These are phyloP conservation scores for Euphorbia peplus DNA, from an alignment of 345 rosid species.

Conservation along the genomic window DNA sequence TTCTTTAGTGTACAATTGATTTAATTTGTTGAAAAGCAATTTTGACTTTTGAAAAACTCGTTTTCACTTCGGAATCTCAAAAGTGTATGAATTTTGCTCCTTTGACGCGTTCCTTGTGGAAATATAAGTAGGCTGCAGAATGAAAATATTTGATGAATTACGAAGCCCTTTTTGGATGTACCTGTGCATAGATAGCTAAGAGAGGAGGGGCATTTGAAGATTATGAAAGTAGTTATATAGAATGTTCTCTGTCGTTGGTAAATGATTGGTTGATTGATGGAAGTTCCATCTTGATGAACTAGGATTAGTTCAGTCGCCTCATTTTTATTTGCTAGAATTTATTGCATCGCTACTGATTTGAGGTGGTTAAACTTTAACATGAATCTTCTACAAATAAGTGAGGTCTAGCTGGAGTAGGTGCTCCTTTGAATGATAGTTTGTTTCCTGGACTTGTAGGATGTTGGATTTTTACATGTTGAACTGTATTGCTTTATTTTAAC, in stretches of 20 bases:
- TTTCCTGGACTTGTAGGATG: background rate
- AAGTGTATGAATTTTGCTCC: background rate
- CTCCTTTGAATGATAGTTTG: background rate
- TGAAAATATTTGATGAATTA: background rate
- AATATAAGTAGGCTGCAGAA: background rate
- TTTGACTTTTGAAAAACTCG: background rate
- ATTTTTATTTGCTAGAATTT: background rate
- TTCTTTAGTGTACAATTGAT: background rate
- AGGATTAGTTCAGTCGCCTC: background rate
- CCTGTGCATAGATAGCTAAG: background rate
- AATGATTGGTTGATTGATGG: background rate
- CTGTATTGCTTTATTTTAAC: background rate
- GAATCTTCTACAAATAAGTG: background rate
- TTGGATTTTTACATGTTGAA: background rate
- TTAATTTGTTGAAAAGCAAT: background rate
- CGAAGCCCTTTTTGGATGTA: background rate
- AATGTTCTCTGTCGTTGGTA: background rate
- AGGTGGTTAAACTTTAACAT: background rate
- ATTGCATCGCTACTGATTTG: background rate
- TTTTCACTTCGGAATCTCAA: background rate
- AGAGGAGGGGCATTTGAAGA: background rate
- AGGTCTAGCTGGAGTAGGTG: background rate
- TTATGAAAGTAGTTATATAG: background rate
- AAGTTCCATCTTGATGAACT: background rate
- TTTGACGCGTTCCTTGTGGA: background rate